A percentile compares a stretch with the other conserved stretches of the same genome.
phyloP scores from a whole-genome alignment of 2,329 filamentous ascomycete species.

The Coniella vitis region DNA sequence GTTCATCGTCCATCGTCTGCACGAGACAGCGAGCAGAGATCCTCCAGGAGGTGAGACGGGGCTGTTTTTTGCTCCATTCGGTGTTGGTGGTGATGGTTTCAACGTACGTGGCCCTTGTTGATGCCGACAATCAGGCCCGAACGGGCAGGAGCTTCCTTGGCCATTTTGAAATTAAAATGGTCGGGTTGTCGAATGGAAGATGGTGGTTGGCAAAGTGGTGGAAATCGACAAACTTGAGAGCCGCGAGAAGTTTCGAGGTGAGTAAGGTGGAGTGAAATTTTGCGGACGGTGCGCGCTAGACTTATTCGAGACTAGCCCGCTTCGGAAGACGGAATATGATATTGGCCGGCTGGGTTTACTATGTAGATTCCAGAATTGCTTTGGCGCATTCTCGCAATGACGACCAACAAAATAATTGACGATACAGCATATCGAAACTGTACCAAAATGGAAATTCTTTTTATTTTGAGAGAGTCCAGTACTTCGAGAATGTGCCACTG shows the following conservation, averaged over 20 bases:
- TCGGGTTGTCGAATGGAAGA: conserved; percentile 21
- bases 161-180: conserved; percentile 40
- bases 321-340: conserved; percentile 6
- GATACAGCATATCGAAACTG: too few relatives aligned
- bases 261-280: background rate
- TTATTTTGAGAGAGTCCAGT: too few relatives aligned
- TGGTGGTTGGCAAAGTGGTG: conserved; percentile 10
- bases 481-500: too few relatives aligned
- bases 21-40: conserved; percentile 50
- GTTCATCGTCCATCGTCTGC: conserved; percentile 57
- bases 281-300: conserved; percentile 1
- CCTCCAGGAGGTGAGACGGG: conserved; percentile 68
- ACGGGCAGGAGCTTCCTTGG: conserved; percentile 51
- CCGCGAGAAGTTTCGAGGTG: background rate
- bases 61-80: conserved; percentile 24
- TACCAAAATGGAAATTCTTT: too few relatives aligned
- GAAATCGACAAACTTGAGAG: background rate
- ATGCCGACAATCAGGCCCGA: conserved; percentile 54
- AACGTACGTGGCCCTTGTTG: conserved; percentile 60
- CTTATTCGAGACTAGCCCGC: conserved; percentile 2
- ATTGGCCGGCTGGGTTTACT: too few relatives aligned
- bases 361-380: too few relatives aligned
- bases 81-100: conserved; percentile 13
- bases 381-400: too few relatives aligned
- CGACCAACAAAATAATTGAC: too few relatives aligned